phyloP scores from a whole-genome alignment of 2,329 filamentous ascomycete genomes.

The Colletotrichum sidae region DNA sequence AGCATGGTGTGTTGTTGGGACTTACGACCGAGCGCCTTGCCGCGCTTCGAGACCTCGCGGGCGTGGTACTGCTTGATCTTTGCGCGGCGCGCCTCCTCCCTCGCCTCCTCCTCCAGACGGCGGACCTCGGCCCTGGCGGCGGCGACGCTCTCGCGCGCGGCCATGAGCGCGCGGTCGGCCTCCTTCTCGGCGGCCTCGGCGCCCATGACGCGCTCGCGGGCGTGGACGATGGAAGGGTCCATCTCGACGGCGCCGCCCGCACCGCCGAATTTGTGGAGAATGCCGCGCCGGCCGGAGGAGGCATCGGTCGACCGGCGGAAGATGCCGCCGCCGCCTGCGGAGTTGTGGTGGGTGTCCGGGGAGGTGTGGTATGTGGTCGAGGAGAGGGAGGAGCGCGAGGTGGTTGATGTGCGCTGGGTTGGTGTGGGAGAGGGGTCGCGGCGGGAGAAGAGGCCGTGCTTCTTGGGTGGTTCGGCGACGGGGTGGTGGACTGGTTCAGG shows the following conservation, averaged over 20 bases:
- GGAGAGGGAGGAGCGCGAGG: slow-evolving; percentile 36
- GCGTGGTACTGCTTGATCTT: slow-evolving; percentile 78
- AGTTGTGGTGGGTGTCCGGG: slow-evolving; percentile 33
- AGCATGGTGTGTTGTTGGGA: slow-evolving; percentile 40
- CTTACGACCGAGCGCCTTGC: slow-evolving; percentile 76
- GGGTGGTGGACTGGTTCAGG: slow-evolving; percentile 46
- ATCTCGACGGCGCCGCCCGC: slow-evolving; percentile 54
- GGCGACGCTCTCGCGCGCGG: slow-evolving; percentile 68
- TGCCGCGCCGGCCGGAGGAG: slow-evolving; percentile 48
- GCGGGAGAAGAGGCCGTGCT: slow-evolving; percentile 52
- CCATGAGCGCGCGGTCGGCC: slow-evolving; percentile 71
- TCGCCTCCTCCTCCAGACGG: slow-evolving; percentile 72
- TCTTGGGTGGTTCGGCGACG: slow-evolving; percentile 40
- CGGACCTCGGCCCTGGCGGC: slow-evolving; percentile 74
- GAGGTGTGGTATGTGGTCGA: slow-evolving; percentile 41
- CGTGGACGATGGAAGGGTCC: slow-evolving; percentile 72
- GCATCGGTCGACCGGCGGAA: slow-evolving; percentile 44
- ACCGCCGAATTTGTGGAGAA: slow-evolving; percentile 60
- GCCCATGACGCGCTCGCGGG: slow-evolving; percentile 69
- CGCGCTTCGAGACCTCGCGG: slow-evolving; percentile 73
- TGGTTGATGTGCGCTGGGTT: slow-evolving; percentile 41
- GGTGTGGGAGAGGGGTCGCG: slow-evolving; percentile 42
- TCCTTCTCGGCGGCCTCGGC: slow-evolving; percentile 74
- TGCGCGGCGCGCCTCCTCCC: slow-evolving; percentile 72
- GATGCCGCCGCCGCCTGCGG: slow-evolving; percentile 40